Evolutionary conservation across 495 filamentous ascomycete genomes (phyloP), one percentile per base, ranked within the genome.

Genomic region (Pseudoneurospora amorphoporcata): DNA sequence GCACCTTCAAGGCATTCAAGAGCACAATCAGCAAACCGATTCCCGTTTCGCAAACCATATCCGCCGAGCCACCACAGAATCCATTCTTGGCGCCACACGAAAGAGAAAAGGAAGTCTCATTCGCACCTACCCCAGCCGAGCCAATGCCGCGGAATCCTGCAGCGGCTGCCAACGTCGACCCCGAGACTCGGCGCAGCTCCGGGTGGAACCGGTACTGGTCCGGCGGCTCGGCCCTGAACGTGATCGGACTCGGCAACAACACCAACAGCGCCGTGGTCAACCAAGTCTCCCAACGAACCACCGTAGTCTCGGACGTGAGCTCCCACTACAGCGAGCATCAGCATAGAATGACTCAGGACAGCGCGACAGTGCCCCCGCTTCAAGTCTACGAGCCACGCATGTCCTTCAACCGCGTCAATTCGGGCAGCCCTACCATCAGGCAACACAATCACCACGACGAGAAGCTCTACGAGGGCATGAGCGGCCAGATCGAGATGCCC

Each of bases 361-460:
- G 87, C 42, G 86, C 85, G 16, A 84, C 84, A 0, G 83, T 87
- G 1, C 86, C 87, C 10, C 85, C 88, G 0, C 80, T 90, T 16
- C 77, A 85, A 41, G 77, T 81, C 41, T 76, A 80, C 68, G 82
- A 85, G 75, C 83, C 84, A 23, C 83, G 83, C n/a, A 77, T 87
- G 19, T 85, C 84, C n/a, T 73, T 90, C 75, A 87, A 84, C 71
- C 82, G 82, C 8, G 92, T 94, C 6, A 78, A 84, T 42, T 90
- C 87, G 16, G 87, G 86, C 43, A 93, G 90, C 74, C 92, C 91
- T 5, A 92, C 89, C 4, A 87, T 92, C 17, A 86, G 89, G 8
- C 80, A 87, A 68, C 78, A 83, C 65, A 80, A 85, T 32, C 19
- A 70, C 75, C 2, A 58, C 2, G 53, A 65, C 14, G 82, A 79